phyloP scores from a whole-genome alignment of 352 stramenopile species.

The Peronospora belbahrii region DNA sequence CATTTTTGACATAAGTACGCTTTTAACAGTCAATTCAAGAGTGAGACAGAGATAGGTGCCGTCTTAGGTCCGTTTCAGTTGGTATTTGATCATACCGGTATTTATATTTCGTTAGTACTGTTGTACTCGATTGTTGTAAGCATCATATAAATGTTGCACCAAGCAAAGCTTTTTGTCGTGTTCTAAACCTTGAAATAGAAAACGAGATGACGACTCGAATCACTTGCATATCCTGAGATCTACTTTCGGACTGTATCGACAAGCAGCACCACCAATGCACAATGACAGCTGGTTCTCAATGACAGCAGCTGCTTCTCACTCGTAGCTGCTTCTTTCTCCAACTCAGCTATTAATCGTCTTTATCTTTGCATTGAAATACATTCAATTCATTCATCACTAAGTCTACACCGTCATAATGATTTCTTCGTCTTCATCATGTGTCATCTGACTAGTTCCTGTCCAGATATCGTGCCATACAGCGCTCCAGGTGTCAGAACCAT shows the following conservation, averaged over 20 bases:
- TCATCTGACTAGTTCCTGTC: slow-evolving; percentile 27
- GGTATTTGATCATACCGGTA: too few species aligned
- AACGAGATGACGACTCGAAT: too few species aligned
- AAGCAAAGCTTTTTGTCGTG: too few species aligned
- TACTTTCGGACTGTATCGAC: slow-evolving; percentile 43
- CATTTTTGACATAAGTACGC: background rate
- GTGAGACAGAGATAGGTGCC: too few species aligned
- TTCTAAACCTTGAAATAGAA: too few species aligned
- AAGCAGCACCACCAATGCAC: slow-evolving; percentile 44
- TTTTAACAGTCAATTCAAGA: too few species aligned
- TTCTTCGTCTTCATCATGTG: slow-evolving; percentile 47
- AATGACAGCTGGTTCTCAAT: background rate
- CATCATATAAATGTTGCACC: too few species aligned
- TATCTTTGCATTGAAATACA: slow-evolving; percentile 4
- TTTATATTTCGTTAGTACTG: too few species aligned
- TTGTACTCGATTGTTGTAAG: too few species aligned
- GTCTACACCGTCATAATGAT: slow-evolving; percentile 79
- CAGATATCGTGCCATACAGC: slow-evolving; percentile 48
- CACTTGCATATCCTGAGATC: slow-evolving; percentile 31
- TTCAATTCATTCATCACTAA: slow-evolving; percentile 15
- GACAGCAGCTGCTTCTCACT: too few species aligned
- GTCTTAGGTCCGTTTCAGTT: too few species aligned
- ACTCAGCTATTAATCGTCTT: slow-evolving; percentile 1
- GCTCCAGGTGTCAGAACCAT: slow-evolving; percentile 39
- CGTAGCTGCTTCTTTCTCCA: slow-evolving; percentile 6